Percentiles rank a stretch among this genome's conserved stretches.
These are phyloP conservation scores for Neospermospora avenae DNA, from an alignment of 2,329 filamentous ascomycete genomes.

Conservation along the genomic window DNA sequence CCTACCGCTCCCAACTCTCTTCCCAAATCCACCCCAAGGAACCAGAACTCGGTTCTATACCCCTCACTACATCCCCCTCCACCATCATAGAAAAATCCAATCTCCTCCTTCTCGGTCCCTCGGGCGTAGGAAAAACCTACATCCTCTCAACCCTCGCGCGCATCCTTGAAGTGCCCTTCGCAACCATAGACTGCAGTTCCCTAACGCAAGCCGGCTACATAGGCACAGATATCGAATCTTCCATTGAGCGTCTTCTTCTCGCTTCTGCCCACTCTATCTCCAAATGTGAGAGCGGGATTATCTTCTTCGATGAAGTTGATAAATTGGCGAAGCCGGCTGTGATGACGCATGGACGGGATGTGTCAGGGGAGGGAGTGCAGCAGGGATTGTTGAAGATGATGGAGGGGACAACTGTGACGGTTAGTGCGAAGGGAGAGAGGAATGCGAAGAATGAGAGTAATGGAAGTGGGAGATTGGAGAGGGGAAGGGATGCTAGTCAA, in stretches of 20 bases:
- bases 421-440: constrained; percentile 76
- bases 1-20: not conserved
- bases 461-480: constrained; percentile 30
- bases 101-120: constrained; percentile 83
- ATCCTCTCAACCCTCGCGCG: constrained; percentile 83
- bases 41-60: constrained; percentile 21
- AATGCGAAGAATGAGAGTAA: constrained; percentile 27
- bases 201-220: constrained; percentile 98
- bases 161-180: constrained; percentile 91
- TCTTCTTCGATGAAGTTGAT: constrained; percentile 95
- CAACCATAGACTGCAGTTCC: constrained; percentile 92
- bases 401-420: constrained; percentile 88
- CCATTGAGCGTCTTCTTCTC: constrained; percentile 84
- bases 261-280: constrained; percentile 86
- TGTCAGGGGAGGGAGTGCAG: constrained; percentile 93
- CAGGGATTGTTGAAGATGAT: constrained; percentile 94
- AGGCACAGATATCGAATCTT: constrained; percentile 94
- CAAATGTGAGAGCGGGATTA: constrained; percentile 84
- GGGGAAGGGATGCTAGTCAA: constrained; percentile 19
- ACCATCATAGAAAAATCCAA: constrained; percentile 85
- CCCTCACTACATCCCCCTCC: constrained; percentile 16
- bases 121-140: constrained; percentile 93
- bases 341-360: constrained; percentile 74
- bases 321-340: constrained; percentile 91
- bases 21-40: constrained; percentile 15